These are phyloP conservation scores for Suillus clintonianus DNA, from an alignment of 768 basidiomycete species.

Conservation along the genomic window DNA sequence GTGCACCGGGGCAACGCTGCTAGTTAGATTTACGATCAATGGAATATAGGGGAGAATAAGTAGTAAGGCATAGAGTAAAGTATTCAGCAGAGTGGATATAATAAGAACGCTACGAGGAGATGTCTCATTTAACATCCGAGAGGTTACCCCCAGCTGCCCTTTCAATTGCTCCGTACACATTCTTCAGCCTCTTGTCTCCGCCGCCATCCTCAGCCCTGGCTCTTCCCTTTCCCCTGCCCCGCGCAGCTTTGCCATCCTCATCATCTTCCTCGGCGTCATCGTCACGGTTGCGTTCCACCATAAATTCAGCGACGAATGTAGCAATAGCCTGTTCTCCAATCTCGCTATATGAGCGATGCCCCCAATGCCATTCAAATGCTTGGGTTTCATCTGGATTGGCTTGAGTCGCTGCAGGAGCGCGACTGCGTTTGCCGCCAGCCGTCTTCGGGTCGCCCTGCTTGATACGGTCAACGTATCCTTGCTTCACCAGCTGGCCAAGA, in stretches of 20 bases:
- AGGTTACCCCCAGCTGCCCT: conserved; percentile 65
- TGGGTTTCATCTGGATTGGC: conserved; percentile 31
- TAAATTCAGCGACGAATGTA: conserved; percentile 78
- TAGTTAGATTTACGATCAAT: conserved; percentile 26
- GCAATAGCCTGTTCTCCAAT: conserved; percentile 79
- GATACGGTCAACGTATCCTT: conserved; percentile 77
- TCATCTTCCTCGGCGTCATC: conserved; percentile 32
- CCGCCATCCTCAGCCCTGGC: conserved; percentile 20
- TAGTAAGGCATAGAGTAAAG: background rate
- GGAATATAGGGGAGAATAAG: background rate
- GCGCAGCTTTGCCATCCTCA: conserved; percentile 22
- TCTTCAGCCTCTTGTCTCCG: conserved; percentile 40
- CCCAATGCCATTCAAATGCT: conserved; percentile 84
- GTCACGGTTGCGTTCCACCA: conserved; percentile 49
- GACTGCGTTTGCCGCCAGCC: conserved; percentile 53
- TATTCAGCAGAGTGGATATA: background rate
- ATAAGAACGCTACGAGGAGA: background rate
- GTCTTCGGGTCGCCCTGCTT: conserved; percentile 50
- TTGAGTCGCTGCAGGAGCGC: conserved; percentile 45
- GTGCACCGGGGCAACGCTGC: conserved; percentile 28
- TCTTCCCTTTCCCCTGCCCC: conserved; percentile 18
- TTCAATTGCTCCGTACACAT: conserved; percentile 57
- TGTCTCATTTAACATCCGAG: conserved; percentile 33
- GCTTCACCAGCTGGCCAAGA: conserved; percentile 62
- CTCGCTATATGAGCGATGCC: conserved; percentile 75